Evolutionary conservation across 2,329 filamentous ascomycete genomes (phyloP).

Genomic region (Thielaviopsis musarum): DNA sequence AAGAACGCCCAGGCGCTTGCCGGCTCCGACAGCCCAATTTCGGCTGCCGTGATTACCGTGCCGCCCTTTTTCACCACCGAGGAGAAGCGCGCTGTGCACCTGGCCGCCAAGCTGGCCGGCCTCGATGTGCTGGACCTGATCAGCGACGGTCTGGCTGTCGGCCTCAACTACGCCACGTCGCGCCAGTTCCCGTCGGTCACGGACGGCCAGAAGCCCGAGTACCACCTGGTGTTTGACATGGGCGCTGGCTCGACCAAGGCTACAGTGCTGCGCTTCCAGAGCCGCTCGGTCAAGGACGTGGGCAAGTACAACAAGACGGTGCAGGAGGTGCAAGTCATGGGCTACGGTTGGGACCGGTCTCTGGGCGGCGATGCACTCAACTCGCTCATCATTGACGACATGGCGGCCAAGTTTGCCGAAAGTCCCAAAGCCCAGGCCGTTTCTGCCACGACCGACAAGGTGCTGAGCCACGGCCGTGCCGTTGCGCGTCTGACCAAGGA

Average conservation of each 20-base stretch:
- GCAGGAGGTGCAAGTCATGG: constrained; percentile 82
- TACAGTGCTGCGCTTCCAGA: constrained; percentile 78
- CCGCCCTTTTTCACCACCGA: constrained; percentile 81
- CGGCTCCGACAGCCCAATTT: constrained; percentile 55
- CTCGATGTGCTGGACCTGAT: constrained; percentile 72
- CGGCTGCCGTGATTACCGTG: constrained; percentile 74
- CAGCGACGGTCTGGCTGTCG: constrained; percentile 81
- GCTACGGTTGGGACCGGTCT: constrained; percentile 73
- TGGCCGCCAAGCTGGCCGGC: constrained; percentile 75
- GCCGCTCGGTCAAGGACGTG: constrained; percentile 73
- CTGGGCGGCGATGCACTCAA: constrained; percentile 86
- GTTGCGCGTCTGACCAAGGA: constrained; percentile 89
- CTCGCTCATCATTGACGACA: constrained; percentile 73
- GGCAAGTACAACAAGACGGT: constrained; percentile 93
- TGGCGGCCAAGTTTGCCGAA: constrained; percentile 63
- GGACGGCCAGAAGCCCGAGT: constrained; percentile 71
- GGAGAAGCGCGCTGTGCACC: constrained; percentile 71
- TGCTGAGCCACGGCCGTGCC: constrained; percentile 64
- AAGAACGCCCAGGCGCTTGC: constrained; percentile 75
- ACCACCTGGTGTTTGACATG: constrained; percentile 94
- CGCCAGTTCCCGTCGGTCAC: constrained; percentile 75
- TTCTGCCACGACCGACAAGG: constrained; percentile 41
- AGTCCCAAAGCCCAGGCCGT: constrained; percentile 50
- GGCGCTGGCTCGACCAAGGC: constrained; percentile 88
- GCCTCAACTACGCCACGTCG: constrained; percentile 84